Evolutionary conservation across 2,329 filamentous ascomycete species (phyloP).

Genomic region (Daldinia sp.): DNA sequence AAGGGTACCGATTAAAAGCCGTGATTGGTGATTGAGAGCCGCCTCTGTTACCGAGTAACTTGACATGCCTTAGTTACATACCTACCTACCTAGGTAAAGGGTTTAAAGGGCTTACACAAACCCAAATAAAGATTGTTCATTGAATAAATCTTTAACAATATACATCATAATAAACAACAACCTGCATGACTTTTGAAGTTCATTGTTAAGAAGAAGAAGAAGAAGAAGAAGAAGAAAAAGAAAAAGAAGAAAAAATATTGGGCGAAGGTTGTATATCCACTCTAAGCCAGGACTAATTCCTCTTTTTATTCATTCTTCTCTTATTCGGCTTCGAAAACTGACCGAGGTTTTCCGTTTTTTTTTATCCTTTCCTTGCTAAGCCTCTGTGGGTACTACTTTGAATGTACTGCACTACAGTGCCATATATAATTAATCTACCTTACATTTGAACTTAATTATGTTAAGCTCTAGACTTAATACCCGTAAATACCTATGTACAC

Average conservation of each 20-base stretch:
- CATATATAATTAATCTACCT: neutral
- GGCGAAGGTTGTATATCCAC: neutral
- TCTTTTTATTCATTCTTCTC: neutral
- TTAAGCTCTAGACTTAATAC: neutral
- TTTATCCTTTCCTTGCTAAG: neutral
- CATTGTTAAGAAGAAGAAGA: no score
- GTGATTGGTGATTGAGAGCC: constrained; percentile 10
- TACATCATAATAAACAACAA: no score
- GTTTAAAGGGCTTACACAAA: neutral
- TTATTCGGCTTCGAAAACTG: neutral
- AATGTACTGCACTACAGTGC: neutral
- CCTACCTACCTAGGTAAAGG: neutral
- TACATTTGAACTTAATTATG: neutral
- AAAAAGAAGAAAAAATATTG: neutral
- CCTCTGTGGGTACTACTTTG: neutral
- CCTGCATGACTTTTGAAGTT: no score
- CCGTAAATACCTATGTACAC: neutral
- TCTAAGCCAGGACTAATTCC: neutral
- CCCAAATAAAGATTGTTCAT: neutral
- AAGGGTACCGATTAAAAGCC: constrained; percentile 1
- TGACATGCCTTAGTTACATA: neutral
- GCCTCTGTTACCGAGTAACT: neutral
- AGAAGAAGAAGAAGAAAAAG: no score
- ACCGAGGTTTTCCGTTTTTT: neutral
- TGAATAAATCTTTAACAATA: no score